Evolutionary conservation across 345 rosid genomes (phyloP).

Genomic region (Euclidium syriacum): DNA sequence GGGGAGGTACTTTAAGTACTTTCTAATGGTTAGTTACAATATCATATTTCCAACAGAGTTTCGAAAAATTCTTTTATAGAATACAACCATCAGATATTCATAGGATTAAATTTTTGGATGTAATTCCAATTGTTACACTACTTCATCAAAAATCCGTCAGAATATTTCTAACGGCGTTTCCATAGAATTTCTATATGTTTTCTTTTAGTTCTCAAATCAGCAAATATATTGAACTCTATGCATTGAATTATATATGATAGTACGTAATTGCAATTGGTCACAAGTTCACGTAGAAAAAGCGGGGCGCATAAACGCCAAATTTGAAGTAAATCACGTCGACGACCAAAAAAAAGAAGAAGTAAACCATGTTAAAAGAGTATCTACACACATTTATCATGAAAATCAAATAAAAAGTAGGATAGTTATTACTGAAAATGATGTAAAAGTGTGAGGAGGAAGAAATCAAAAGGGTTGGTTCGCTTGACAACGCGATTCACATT

Average conservation of each 20-base stretch:
- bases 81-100: too few species aligned
- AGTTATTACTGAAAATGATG: background rate
- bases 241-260: background rate
- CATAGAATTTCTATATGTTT: background rate
- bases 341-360: too few species aligned
- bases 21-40: too few species aligned
- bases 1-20: too few species aligned
- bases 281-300: background rate
- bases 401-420: slow-evolving; percentile 7
- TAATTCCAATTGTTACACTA: too few species aligned
- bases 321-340: background rate
- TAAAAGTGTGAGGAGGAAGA: slow-evolving; percentile 21
- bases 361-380: background rate
- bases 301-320: background rate
- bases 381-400: slow-evolving; percentile 6
- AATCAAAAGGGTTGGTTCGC: slow-evolving; percentile 11
- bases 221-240: background rate
- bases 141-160: too few species aligned
- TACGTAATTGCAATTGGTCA: background rate
- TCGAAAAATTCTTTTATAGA: too few species aligned
- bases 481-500: too few species aligned
- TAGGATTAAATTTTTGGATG: too few species aligned
- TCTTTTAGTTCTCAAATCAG: background rate
- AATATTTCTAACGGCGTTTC: too few species aligned
- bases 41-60: too few species aligned